A percentile compares a stretch with the other conserved stretches of the same genome.
Evolutionary conservation across 176 grass and related monocot genomes (phyloP).

Genomic region (Oryza rufipogon): DNA sequence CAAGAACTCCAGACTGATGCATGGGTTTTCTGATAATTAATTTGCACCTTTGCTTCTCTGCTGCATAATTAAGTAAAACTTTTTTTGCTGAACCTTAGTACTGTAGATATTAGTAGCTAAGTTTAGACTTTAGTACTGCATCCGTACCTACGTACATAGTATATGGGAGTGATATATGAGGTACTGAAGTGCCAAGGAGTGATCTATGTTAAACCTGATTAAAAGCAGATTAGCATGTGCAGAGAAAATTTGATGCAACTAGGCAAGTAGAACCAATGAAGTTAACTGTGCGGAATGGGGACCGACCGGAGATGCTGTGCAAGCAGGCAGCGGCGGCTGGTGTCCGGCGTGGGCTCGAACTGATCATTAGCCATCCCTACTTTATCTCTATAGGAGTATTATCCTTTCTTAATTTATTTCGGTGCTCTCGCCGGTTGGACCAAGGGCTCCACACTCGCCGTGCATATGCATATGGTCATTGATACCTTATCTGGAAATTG

Average conservation of each 20-base stretch:
- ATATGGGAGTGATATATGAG: too few species aligned
- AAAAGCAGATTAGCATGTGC: not conserved
- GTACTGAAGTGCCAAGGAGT: not conserved
- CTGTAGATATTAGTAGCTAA: not conserved
- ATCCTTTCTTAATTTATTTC: not conserved
- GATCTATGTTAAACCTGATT: slow-evolving; percentile 13
- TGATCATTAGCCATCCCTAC: slow-evolving; percentile 25
- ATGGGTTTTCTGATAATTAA: not conserved
- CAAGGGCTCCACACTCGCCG: not conserved
- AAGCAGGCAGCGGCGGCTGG: slow-evolving; percentile 27
- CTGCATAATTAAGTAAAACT: not conserved
- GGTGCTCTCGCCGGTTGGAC: not conserved
- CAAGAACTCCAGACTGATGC: not conserved
- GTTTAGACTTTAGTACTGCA: too few species aligned
- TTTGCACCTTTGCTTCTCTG: not conserved
- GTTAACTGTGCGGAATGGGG: not conserved
- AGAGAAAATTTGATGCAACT: slow-evolving; percentile 7
- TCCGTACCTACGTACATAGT: too few species aligned
- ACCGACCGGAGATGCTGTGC: not conserved
- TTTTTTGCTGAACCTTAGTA: not conserved
- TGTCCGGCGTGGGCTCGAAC: slow-evolving; percentile 52
- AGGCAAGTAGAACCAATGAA: not conserved
- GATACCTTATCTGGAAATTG: not conserved
- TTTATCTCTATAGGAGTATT: slow-evolving; percentile 12
- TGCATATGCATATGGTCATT: not conserved